Evolutionary conservation across 2,329 filamentous ascomycete genomes (phyloP), one percentile per base, ranked within the genome.

Genomic region (Biscogniauxia sp.): DNA sequence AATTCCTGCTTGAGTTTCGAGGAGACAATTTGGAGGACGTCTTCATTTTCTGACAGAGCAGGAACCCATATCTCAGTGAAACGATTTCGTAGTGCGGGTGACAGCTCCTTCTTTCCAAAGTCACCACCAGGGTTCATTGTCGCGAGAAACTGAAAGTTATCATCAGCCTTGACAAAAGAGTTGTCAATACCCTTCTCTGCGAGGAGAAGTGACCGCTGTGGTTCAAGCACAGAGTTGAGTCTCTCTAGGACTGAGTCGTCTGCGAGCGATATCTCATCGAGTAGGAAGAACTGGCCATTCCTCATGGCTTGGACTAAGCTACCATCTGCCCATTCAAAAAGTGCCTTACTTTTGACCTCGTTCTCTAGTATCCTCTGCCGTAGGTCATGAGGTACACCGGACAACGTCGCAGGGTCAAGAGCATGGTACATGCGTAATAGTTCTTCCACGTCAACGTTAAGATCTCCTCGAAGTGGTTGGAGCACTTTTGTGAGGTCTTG

Each of bases 1-100:
- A 84, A 81, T 17, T 78, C 76, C 0, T 80, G 73, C 3, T 76
- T 76, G 19, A 99, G 80, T 73, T 96, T 97, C 13, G 88, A 86
- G 56, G 83, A 80, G 17, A 98, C 87, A 66, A 99, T 99, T 51
- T 96, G 90, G 20, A 93, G 78, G 37, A 98, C 88, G 72, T 99
- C 96, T 28, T 93, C 88, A 56, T 87, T 84, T 61, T 94, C 91
- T 0, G 92, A 93, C 61, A 98, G 79, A 1, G 93, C 85, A 1
- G 95, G 93, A 0, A 98, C 95, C 95, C 95, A 99, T 8, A 99
- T 97, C 76, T 99, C 95, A 0, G 95, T 99, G 74, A 99, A 97
- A 62, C 95, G 91, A 73, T 99, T 99, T 53, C 95, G 86, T 61
- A 99, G 79, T 15, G 95, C 96, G 2, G 95, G 95, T 0, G 95